Evolutionary conservation across 345 rosid genomes (phyloP), one percentile per base, ranked within the genome.

Genomic region (Passiflora organensis): DNA sequence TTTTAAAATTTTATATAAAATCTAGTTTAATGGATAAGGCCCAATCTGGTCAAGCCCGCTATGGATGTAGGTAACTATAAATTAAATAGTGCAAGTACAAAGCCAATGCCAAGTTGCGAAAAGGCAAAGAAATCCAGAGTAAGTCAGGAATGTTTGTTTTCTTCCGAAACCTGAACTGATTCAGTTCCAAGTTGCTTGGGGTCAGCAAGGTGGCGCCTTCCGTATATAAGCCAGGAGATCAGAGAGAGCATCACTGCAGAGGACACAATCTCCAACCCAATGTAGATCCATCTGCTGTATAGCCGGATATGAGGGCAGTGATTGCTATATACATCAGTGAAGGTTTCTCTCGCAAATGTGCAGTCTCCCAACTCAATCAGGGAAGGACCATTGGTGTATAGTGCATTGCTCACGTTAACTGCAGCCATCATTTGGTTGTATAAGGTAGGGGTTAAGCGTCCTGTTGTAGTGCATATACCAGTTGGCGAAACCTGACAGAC

Each of bases 161-260:
- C n/a, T n/a, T n/a, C n/a, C n/a, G n/a, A n/a, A n/a, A n/a, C n/a
- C n/a, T n/a, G n/a, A n/a, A n/a, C n/a, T n/a, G n/a, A n/a, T n/a
- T n/a, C n/a, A n/a, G n/a, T n/a, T n/a, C n/a, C n/a, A 2, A 19
- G 17, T 18, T 64, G 62, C 67, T 82, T 76, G 2, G 53, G 32
- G 47, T 60, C 47, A 10, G 51, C 50, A 4, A 80, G 79, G 18
- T 79, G 84, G 1, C 56, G 73, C 67, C 91, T 72, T 66, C 84
- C 71, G 16, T 75, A 83, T 24, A 82, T 73, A 11, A 89, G 65
- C 95, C 95, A 93, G 78, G 89, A 70, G 51, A 86, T 57, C 58
- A 93, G 65, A 28, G 99, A 89, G n/a, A 93, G 76, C 99, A 93
- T 89, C 41, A 82, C 94, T 17, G 96, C 84, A 1, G 87, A 66